phyloP scores from a whole-genome alignment of 1,284 basidiomycete species.

The Ustanciosporium gigantosporum region DNA sequence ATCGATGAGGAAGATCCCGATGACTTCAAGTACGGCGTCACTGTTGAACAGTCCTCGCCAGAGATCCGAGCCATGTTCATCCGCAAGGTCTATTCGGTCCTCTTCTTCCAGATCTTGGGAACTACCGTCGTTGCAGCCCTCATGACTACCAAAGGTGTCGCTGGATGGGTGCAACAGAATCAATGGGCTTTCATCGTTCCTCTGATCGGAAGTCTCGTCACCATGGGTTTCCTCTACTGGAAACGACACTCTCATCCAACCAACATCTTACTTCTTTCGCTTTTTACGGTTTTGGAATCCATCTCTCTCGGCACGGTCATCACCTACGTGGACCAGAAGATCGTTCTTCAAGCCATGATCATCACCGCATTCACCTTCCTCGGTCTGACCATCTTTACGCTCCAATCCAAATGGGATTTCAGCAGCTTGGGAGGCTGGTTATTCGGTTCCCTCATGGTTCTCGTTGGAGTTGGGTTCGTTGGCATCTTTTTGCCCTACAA shows the following conservation, averaged over 20 bases:
- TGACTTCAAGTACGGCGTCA: slow-evolving; percentile 58
- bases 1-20: slow-evolving; percentile 48
- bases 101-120: slow-evolving; percentile 56
- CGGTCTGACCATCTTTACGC: slow-evolving; percentile 77
- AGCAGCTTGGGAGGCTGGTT: slow-evolving; percentile 80
- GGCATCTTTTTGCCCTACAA: slow-evolving; percentile 79
- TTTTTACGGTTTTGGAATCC: slow-evolving; percentile 59
- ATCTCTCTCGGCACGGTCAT: slow-evolving; percentile 72
- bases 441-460: slow-evolving; percentile 67
- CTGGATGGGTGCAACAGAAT: slow-evolving; percentile 49
- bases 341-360: slow-evolving; percentile 83
- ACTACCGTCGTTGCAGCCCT: slow-evolving; percentile 47
- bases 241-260: slow-evolving; percentile 81
- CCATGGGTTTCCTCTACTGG: slow-evolving; percentile 78
- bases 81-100: slow-evolving; percentile 49
- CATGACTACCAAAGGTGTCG: slow-evolving; percentile 36
- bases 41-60: slow-evolving; percentile 55
- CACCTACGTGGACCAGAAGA: slow-evolving; percentile 73
- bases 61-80: slow-evolving; percentile 57
- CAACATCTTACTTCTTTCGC: slow-evolving; percentile 76
- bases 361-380: slow-evolving; percentile 85
- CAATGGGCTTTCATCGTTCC: slow-evolving; percentile 64
- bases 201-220: slow-evolving; percentile 73
- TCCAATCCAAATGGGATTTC: slow-evolving; percentile 74
- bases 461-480: slow-evolving; percentile 65